Percentiles rank a stretch among this genome's conserved stretches.
phyloP scores from a whole-genome alignment of 345 rosid species.

The Melaleuca quinquenervia region DNA sequence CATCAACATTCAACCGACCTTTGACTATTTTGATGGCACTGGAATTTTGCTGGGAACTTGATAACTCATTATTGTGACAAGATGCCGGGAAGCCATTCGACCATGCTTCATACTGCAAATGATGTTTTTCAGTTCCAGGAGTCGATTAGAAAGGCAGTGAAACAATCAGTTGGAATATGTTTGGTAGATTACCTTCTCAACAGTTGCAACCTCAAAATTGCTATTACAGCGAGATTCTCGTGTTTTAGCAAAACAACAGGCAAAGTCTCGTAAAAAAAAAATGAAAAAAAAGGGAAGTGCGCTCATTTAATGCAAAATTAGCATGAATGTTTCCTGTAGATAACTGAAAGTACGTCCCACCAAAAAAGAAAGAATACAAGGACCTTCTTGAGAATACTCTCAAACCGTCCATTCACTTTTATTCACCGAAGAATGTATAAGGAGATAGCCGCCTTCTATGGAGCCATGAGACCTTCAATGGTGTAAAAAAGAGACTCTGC shows the following conservation, averaged over 20 bases:
- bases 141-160: neutral
- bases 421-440: neutral
- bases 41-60: neutral
- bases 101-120: neutral
- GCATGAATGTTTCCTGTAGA: neutral
- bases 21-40: neutral
- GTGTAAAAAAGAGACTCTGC: slow-evolving; percentile 18
- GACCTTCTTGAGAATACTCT: neutral
- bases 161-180: neutral
- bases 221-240: neutral
- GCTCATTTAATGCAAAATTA: neutral
- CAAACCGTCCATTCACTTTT: neutral
- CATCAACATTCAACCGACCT: neutral
- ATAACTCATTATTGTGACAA: neutral
- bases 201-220: neutral
- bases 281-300: neutral
- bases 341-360: neutral
- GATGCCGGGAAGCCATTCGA: neutral
- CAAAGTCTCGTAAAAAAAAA: neutral
- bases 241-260: neutral
- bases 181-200: neutral
- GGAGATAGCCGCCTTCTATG: neutral
- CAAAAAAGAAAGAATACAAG: neutral
- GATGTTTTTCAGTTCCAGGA: neutral
- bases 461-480: slow-evolving; percentile 22